Base-by-base conservation (phyloP, 257 asterid species). In the Capsicum baccatum region DNA sequence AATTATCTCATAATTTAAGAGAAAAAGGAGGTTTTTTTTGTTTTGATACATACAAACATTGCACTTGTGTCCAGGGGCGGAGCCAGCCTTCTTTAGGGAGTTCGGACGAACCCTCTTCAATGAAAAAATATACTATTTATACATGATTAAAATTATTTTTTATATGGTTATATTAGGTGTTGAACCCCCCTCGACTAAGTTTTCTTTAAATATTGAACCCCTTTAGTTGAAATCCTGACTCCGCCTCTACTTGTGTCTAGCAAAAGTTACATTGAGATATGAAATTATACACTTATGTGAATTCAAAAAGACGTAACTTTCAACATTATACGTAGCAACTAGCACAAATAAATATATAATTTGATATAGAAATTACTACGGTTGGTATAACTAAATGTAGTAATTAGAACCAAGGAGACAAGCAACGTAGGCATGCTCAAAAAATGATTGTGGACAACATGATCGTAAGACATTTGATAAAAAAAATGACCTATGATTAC, bases 391-490 rank as follows among this genome's bases (percentile, higher is more conserved):
- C 15, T 21, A 74, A 50, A 12, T 48, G 35, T 0, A 0, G 19
- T 13, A 76, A 76, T 26, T 26, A 76, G 13, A 76, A 17, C 3
- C 9, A 8, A 21, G 63, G 63, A 76, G 47, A 26, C 48, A 76
- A 76, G 21, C 14, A 76, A 12, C 26, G 8, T 26, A 76, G 63
- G 26, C 81, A 76, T 76, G 81, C 64, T 76, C 10, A 52, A 57
- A 54, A 76, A 76, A 76, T 76, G 81, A 76, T 76, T 76, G 81
- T 76, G 64, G 81, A 54, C 64, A 76, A 8, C 81, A 76, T 76
- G 81, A 76, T 76, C 64, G 26, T 8, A 76, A 76, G 81, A 76
- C 81, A 76, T 54, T 54, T 39, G 62, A 13, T 21, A 52, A 17
- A 76, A 26, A 26, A 54, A 14, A 52, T 54, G 81, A 26, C 81